Evolutionary conservation across 805 yeast genomes (phyloP), one percentile per base, ranked within the genome.

Genomic region (Blastobotrys peoriensis): DNA sequence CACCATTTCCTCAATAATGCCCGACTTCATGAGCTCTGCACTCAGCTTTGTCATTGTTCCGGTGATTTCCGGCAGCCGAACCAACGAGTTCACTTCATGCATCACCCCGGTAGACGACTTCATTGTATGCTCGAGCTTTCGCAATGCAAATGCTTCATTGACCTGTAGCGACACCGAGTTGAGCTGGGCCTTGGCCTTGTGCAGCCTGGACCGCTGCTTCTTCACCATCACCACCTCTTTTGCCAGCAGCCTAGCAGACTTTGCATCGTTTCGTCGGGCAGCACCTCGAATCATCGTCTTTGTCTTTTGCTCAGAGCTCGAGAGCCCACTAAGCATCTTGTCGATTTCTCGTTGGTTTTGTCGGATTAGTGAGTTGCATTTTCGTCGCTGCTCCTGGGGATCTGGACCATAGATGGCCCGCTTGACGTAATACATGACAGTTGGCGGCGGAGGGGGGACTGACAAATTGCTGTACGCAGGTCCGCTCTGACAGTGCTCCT

Each of bases 351-450:
- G 72, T 49, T 81, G 80, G 64, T 89, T 93, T 65, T 83, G 84
- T 46, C 98, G 80, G 35, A 91, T 74, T 17, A 87, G 72, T 33
- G 78, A 70, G 57, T 85, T 89, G 54, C 95, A 85, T 53, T 79
- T 83, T 45, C 93, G 68, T 73, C 77, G 79, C 78, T 71, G 78
- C 52, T 66, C 98, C 58, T 83, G 82, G 35, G 97, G 96, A 60
- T 89, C 96, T 0, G 98, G 97, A 0, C 98, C 98, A 83, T 94
- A 91, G 33, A 91, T 81, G 3, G 89, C 85, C 60, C 82, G 81
- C 67, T 86, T 89, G 27, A 91, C 63, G 61, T 73, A 83, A 60
- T 91, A 87, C 98, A 91, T 91, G 36, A 18, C 21, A 13, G 17
- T n/a, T n/a, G n/a, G n/a, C n/a, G n/a, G n/a, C n/a, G n/a, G n/a